Base-by-base conservation (phyloP, 306 rosid species). In the Pterocarpus santalinus region DNA sequence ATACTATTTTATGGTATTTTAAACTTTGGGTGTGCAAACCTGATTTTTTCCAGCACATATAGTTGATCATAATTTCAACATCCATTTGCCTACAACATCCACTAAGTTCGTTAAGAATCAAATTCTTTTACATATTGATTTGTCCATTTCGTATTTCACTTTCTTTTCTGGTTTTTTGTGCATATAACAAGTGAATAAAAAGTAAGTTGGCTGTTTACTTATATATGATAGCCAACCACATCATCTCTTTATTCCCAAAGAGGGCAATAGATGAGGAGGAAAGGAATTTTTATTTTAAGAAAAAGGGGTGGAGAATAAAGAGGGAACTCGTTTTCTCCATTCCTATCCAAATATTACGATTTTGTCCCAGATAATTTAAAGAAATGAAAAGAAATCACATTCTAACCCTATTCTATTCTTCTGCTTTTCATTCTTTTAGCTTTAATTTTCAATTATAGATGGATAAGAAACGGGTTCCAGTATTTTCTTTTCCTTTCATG, bases 231-330 rank as follows among this genome's bases (percentile, higher is more conserved):
- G 28, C 53, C 53, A 47, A 11, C 53, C 53, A 47, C 10, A 56
- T 56, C 32, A n/a, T 71, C 76, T 52, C 33, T 65, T 36, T 65
- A 11, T 55, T 55, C 8, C 34, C 10, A 66, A 66, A 41, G 15
- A 66, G 46, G 53, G 8, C 7, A 49, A 49, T 22, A 10, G 55
- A 41, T 66, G 44, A 41, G 53, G 62, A 67, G n/a, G 72, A 41
- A 67, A 17, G 56, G 16, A 43, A n/a, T 6, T 44, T 8, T 41
- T 16, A 17, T 66, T 53, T 4, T 30, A 55, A 55, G 16, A 43
- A 51, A 51, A 36, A 17, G 12, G 22, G 52, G 56, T 73, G 72
- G 71, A 66, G 52, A 66, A 39, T 39, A 66, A 55, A 33, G 72
- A 66, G 28, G 62, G 28, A 73, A 38, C 38, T 6, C 62, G 9